phyloP scores from a whole-genome alignment of 2,329 filamentous ascomycete genomes.

The Claviceps pusilla region DNA sequence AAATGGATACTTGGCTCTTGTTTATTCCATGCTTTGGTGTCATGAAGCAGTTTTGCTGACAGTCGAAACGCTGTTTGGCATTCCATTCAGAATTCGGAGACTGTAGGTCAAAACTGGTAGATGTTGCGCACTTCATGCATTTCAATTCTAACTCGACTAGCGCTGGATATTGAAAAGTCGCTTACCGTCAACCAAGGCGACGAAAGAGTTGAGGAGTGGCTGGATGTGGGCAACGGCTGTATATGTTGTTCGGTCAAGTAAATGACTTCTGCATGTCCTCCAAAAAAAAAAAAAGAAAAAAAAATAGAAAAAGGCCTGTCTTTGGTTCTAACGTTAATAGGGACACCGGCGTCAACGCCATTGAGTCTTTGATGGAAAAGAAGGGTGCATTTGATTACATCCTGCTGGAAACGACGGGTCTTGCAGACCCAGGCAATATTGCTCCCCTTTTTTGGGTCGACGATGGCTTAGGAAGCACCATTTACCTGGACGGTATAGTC shows the following conservation, averaged over 20 bases:
- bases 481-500: constrained; percentile 93
- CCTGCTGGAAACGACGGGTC: constrained; percentile 83
- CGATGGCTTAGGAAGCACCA: constrained; percentile 83
- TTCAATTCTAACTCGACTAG: constrained; percentile 26
- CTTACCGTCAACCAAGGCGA: constrained; percentile 77
- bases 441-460: constrained; percentile 97
- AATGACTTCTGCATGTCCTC: constrained; percentile 1
- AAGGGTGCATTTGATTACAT: constrained; percentile 95
- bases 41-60: background rate
- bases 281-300: too few species aligned
- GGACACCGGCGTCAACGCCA: constrained; percentile 84
- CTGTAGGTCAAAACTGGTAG: constrained; percentile 34
- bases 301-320: too few species aligned
- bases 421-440: constrained; percentile 90
- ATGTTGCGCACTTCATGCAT: constrained; percentile 8
- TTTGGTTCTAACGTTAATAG: constrained; percentile 24
- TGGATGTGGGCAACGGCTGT: constrained; percentile 91
- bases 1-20: background rate
- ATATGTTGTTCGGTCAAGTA: constrained; percentile 96
- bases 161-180: constrained; percentile 89
- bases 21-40: background rate
- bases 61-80: background rate
- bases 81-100: constrained; percentile 55
- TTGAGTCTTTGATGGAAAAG: constrained; percentile 89
- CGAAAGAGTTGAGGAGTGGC: constrained; percentile 80